Base-by-base conservation (phyloP, 2,329 filamentous ascomycete species). In the Triangularia setosa region DNA sequence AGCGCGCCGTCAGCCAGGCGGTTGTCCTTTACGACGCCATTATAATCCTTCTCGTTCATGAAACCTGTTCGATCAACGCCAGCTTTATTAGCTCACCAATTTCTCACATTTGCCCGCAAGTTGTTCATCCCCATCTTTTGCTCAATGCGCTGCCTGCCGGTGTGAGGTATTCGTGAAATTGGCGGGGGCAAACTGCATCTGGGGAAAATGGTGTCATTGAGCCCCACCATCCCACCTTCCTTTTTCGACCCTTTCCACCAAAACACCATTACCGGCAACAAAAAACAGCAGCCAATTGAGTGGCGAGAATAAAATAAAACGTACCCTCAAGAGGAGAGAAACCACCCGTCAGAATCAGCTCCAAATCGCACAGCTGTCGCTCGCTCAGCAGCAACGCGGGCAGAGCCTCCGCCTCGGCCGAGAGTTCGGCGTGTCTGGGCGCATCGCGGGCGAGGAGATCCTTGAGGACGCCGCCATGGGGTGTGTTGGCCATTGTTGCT, bases 31-130 rank as follows among this genome's bases (percentile, higher is more conserved):
- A 97, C 93, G 69, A 99, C 95, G 69, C 91, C 89, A 79, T 96
- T 90, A 84, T 97, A 99, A 80, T 99, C 95, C 80, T 92, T 90
- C 84, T 99, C 88, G 79, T 87, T 97, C 90, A 99, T 90, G 84
- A 99, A 99, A 74, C 93, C 92, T 96, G 73, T 66, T 61, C 21
- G 52, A 14, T 27, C 4, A 25, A 28, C 57, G 61, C 64, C 9
- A 33, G 30, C 30, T 33, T 33, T 66, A n/a, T n/a, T n/a, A n/a
- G n/a, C n/a, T n/a, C n/a, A n/a, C n/a, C n/a, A n/a, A n/a, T n/a
- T n/a, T n/a, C n/a, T n/a, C n/a, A n/a, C 30, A 61, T 68, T 55
- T 68, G 66, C 53, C 52, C 52, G 9, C 4, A 11, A n/a, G 5
- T n/a, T 14, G 16, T 25, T 16, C 52, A 28, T 24, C 23, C 52